These are phyloP conservation scores for Craspedostauros australis DNA, from an alignment of 108 stramenopile species.

Conservation along the genomic window DNA sequence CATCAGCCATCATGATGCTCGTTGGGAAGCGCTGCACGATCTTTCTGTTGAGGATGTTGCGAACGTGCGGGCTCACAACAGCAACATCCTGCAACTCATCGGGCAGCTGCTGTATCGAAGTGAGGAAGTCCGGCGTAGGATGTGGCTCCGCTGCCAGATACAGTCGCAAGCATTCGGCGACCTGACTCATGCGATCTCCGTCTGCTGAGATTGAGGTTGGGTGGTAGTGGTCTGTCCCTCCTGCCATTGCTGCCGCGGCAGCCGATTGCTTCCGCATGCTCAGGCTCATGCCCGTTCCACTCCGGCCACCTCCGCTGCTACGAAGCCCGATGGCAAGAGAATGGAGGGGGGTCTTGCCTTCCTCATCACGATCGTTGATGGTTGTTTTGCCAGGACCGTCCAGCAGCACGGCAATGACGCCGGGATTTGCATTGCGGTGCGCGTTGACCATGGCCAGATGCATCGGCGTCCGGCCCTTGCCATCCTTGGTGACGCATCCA, in stretches of 20 bases:
- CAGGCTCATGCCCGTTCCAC: background rate
- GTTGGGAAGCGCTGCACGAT: conserved; percentile 80
- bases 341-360: conserved; percentile 70
- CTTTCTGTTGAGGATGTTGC: conserved; percentile 69
- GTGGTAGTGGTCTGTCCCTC: too few species aligned
- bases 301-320: too few species aligned
- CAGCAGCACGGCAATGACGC: conserved; percentile 55
- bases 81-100: conserved; percentile 79
- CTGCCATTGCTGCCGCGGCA: background rate
- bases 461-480: conserved; percentile 72
- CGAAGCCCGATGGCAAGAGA: conserved; percentile 53
- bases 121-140: conserved; percentile 67
- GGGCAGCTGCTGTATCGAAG: conserved; percentile 71
- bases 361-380: conserved; percentile 61
- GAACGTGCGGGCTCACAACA: conserved; percentile 70
- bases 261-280: too few species aligned
- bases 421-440: conserved; percentile 64
- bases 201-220: too few species aligned
- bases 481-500: conserved; percentile 45
- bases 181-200: conserved; percentile 57
- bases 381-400: conserved; percentile 28
- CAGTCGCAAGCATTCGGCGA: conserved; percentile 55
- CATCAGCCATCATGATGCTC: conserved; percentile 66
- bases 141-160: conserved; percentile 59
- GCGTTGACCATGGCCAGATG: conserved; percentile 88